Evolutionary conservation across 192 early-diverging fungal species (phyloP).

Genomic region (Linnemannia schmuckeri): DNA sequence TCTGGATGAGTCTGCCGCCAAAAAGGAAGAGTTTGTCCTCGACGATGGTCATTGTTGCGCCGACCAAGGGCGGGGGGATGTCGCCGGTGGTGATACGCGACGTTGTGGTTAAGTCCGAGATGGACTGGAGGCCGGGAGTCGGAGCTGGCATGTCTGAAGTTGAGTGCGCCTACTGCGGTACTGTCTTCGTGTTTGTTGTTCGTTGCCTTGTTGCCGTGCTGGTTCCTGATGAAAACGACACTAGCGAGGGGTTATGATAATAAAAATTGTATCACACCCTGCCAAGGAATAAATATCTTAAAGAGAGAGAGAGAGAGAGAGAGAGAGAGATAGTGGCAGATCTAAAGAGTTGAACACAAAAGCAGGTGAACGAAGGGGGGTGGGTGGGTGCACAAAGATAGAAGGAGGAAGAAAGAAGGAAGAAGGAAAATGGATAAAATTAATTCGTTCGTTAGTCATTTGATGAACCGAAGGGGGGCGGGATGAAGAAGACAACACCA

Average conservation of each 20-base stretch:
- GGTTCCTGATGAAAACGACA: neutral
- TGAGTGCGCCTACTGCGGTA: neutral
- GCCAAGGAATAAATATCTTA: too few species aligned
- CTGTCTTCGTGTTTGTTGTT: neutral
- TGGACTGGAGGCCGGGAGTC: slow-evolving; percentile 61
- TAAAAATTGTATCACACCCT: too few species aligned
- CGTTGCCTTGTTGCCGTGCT: neutral
- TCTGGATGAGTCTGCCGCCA: slow-evolving; percentile 77
- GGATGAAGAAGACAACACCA: neutral
- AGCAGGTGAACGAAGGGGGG: neutral
- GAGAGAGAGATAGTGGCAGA: too few species aligned
- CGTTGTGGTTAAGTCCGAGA: slow-evolving; percentile 65
- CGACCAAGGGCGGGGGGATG: slow-evolving; percentile 79
- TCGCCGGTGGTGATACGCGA: slow-evolving; percentile 69
- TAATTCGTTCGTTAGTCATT: slow-evolving; percentile 8
- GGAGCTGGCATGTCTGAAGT: slow-evolving; percentile 24
- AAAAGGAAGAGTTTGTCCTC: slow-evolving; percentile 74
- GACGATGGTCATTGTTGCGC: slow-evolving; percentile 74
- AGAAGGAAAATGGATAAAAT: neutral
- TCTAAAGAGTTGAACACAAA: too few species aligned
- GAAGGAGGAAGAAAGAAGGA: neutral
- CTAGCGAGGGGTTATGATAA: too few species aligned
- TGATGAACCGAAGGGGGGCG: neutral
- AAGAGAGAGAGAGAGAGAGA: too few species aligned
- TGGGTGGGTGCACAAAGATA: neutral